Base-by-base conservation (phyloP, 345 rosid genomes). In the Theobroma cacao region DNA sequence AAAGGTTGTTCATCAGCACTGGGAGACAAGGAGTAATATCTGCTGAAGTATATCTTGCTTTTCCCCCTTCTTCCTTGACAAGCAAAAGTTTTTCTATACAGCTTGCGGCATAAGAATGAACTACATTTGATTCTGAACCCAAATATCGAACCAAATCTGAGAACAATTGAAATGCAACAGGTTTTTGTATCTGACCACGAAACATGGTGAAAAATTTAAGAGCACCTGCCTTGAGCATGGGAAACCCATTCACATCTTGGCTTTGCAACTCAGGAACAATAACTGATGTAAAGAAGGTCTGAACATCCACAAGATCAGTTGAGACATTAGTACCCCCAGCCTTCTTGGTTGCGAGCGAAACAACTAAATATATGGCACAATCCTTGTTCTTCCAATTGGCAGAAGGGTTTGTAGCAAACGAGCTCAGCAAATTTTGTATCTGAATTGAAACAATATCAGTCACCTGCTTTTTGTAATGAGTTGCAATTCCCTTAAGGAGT, bases 71-170 rank as follows among this genome's bases (percentile, higher is more conserved):
- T n/a, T 94, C 98, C 94, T 88, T 97, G 48, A 97, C 98, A 75
- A 91, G 81, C 91, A 97, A 85, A 28, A 97, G 93, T 82, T 94
- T 96, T 82, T 97, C 99, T 81, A 94, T 89, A 79, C 98, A 97
- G 75, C 88, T 93, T 22, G 99, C 98, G 80, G 99, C 97, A 77
- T 97, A 94, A 77, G 99, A 97, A 84, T 97, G 99, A 78, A 97
- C 98, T 60, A 94, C 99, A 72, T 91, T 90, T 15, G 97, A 90
- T 85, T 91, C 94, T 31, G 98, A 91, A 50, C 78, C 85, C 62
- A 97, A 97, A 80, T 85, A 93, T 78, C 94, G 86, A 74, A 89
- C 88, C 87, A 97, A 76, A 80, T 91, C 91, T 0, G 93, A 90
- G 71, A 97, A 88, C 83, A 92, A 73, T 79, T 87, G 93, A 77